Conservation (phyloP, 768 basidiomycete genomes). For the Suillus alpinus region DNA sequence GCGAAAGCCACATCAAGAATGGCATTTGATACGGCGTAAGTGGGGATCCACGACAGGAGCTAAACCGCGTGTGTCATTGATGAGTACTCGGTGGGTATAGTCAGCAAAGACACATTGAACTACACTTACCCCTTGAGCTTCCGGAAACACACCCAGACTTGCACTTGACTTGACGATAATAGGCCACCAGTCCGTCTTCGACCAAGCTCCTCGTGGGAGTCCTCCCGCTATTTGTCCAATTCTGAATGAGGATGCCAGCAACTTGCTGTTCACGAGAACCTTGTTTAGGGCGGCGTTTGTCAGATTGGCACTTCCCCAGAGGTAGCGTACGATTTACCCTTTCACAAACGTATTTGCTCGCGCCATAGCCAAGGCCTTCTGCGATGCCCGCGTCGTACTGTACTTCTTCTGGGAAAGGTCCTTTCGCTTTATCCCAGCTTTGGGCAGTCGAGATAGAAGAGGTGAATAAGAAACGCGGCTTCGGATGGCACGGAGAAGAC, state of each 20-base stretch:
- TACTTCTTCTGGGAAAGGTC: slow-evolving; percentile 26
- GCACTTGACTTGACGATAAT: slow-evolving; percentile 28
- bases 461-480: slow-evolving; percentile 34
- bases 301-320: slow-evolving; percentile 10
- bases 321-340: background rate
- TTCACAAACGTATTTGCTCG: slow-evolving; percentile 20
- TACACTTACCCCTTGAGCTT: slow-evolving; percentile 30
- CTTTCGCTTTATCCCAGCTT: background rate
- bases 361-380: slow-evolving; percentile 31
- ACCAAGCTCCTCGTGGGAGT: slow-evolving; percentile 23
- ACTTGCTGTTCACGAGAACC: slow-evolving; percentile 20
- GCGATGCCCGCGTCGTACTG: slow-evolving; percentile 24
- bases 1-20: slow-evolving; percentile 16
- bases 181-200: slow-evolving; percentile 32
- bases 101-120: background rate
- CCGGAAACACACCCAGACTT: slow-evolving; percentile 25
- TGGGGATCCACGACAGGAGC: slow-evolving; percentile 21
- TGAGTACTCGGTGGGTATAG: too few species aligned
- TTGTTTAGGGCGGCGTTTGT: background rate
- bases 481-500: slow-evolving; percentile 18
- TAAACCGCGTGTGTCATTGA: background rate
- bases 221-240: slow-evolving; percentile 13
- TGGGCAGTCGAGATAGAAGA: slow-evolving; percentile 27
- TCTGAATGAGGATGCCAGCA: slow-evolving; percentile 25
- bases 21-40: slow-evolving; percentile 12